Percentiles rank a stretch among this genome's conserved stretches.
These are phyloP conservation scores for Penicillium brevicompactum DNA, from an alignment of 2,329 filamentous ascomycete genomes.

Conservation along the genomic window DNA sequence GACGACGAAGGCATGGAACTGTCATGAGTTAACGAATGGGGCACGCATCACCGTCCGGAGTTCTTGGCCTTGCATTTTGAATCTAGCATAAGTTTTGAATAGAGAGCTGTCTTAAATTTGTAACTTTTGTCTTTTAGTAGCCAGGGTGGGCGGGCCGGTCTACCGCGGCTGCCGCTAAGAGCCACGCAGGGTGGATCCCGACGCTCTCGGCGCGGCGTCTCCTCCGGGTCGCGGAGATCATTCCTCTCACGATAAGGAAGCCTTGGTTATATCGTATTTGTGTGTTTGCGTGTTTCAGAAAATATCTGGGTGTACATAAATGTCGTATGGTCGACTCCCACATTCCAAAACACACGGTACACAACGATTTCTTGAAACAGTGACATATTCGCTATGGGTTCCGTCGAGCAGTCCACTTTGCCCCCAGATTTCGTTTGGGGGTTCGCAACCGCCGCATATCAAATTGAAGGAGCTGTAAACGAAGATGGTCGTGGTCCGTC, in stretches of 20 bases:
- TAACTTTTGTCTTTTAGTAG: neutral
- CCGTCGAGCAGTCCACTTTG: slow-evolving; percentile 43
- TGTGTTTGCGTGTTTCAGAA: neutral
- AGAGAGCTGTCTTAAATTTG: neutral
- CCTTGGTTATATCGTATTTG: neutral
- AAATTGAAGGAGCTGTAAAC: slow-evolving; percentile 44
- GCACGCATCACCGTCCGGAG: slow-evolving; percentile 19
- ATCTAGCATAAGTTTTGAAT: slow-evolving; percentile 5
- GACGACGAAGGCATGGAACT: slow-evolving; percentile 54
- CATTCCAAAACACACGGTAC: too few species aligned
- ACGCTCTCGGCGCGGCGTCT: slow-evolving; percentile 23
- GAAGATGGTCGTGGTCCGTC: slow-evolving; percentile 39
- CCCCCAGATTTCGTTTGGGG: slow-evolving; percentile 65
- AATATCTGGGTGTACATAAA: slow-evolving; percentile 11
- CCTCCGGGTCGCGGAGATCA: slow-evolving; percentile 26
- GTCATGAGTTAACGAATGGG: slow-evolving; percentile 30
- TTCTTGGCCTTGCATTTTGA: slow-evolving; percentile 16
- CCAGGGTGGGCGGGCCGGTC: slow-evolving; percentile 17
- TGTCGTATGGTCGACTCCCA: neutral
- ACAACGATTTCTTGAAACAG: too few species aligned
- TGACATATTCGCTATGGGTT: slow-evolving; percentile 26
- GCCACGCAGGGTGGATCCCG: slow-evolving; percentile 12
- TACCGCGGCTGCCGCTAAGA: slow-evolving; percentile 7
- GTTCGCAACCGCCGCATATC: slow-evolving; percentile 42
- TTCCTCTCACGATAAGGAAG: slow-evolving; percentile 30